Evolutionary conservation across 768 basidiomycete genomes (phyloP), one percentile per base, ranked within the genome.

Genomic region (Suillus discolor): DNA sequence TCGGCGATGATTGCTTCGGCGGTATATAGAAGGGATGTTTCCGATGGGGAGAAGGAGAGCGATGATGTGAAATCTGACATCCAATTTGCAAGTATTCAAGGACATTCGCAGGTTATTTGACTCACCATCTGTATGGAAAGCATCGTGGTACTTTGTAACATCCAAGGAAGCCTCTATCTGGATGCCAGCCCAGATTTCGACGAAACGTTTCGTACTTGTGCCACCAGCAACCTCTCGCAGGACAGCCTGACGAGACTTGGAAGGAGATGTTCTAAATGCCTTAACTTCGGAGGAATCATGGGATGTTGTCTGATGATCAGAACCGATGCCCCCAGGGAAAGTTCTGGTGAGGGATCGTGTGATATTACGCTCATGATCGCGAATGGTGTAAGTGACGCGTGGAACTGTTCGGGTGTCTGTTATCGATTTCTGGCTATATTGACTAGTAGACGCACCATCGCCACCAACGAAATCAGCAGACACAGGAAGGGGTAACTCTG

Each of bases 101-200:
- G 20, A 34, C 16, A 6, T 16, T n/a, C 9, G 12, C 9, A 1
- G 12, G 25, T 63, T 18, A 39, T 25, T 20, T 11, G 25, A 57
- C 73, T 65, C 66, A 88, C 90, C 88, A 68, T 92, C 89, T 5
- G 83, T 77, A 68, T 88, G 88, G 68, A 89, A 90, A 12, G 81
- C 79, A 0, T 83, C 85, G 65, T 91, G 89, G 5, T 71, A 69
- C 31, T 86, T 82, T 1, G 87, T 85, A 15, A 90, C 88, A 41
- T 90, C 86, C 38, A 83, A 70, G 0, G 81, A 83, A 0, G 76
- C 78, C 60, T 84, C 81, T 2, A 88, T 71, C 11, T 73, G 68
- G 39, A 80, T 77, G 0, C 78, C 80, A 0, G 74, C 70, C 87
- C 89, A 90, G 16, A 91, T 75, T 72, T 92, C 90, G 0, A 91